A percentile compares a stretch with the other conserved stretches of the same genome.
Conservation (phyloP, 2,329 filamentous ascomycete genomes). For the Arthrobotrys megalospora region DNA sequence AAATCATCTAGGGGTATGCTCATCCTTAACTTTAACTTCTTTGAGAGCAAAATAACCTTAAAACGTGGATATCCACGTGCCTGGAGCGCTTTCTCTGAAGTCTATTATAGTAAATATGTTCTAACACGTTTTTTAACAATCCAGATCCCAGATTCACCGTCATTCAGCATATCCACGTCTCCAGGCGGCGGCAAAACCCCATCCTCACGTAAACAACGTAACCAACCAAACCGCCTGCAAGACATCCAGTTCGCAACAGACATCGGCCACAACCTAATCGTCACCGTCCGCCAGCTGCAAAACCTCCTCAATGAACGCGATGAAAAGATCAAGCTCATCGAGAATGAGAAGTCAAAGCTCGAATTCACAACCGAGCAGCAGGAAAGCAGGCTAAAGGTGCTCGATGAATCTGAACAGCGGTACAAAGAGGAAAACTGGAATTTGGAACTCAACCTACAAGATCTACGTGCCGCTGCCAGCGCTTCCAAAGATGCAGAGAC, state of each 20-base stretch:
- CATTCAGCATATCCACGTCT: constrained; percentile 64
- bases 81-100: neutral
- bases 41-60: neutral
- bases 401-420: constrained; percentile 94
- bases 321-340: constrained; percentile 82
- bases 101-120: constrained; percentile 2
- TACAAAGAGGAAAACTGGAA: constrained; percentile 99
- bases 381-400: constrained; percentile 81
- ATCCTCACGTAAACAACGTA: constrained; percentile 74
- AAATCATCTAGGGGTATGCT: constrained; percentile 66
- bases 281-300: constrained; percentile 94
- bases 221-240: constrained; percentile 89
- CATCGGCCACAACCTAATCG: constrained; percentile 92
- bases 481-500: constrained; percentile 87
- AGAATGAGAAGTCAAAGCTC: constrained; percentile 81
- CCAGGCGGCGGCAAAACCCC: constrained; percentile 71
- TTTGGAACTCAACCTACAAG: constrained; percentile 91
- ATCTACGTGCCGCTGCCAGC: constrained; percentile 80
- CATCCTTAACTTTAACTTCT: neutral
- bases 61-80: constrained; percentile 8
- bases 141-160: constrained; percentile 50
- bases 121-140: constrained; percentile 3
- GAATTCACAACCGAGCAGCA: constrained; percentile 86
- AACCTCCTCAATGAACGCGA: constrained; percentile 87
- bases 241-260: constrained; percentile 99